Base-by-base conservation (phyloP, 805 yeast genomes). In the Scheffersomyces lignosus region DNA sequence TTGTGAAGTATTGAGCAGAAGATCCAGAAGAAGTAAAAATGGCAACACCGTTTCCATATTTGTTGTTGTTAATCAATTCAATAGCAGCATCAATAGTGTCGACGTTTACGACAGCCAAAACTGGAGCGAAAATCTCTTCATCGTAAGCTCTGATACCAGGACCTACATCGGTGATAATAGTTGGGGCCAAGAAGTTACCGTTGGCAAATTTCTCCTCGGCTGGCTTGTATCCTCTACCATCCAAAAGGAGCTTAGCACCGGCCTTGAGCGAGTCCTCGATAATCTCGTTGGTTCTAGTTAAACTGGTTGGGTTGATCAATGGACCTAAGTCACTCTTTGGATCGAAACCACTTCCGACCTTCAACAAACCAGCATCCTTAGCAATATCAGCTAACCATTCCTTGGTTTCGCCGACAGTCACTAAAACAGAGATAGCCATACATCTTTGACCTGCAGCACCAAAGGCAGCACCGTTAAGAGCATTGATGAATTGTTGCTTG, bases 381-480 rank as follows among this genome's bases (percentile, higher is more conserved):
- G 77, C 75, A 33, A 83, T 70, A 34, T 81, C 88, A 28, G 64
- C 49, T 36, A 83, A 62, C 86, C 87, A 82, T 44, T 73, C 74
- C 54, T 71, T 71, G 43, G 85, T 70, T 43, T 73, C 69, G 27
- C 89, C 89, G 16, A 84, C 88, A 14, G 87, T 76, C 34, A 83
- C 85, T 44, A 84, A 68, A 24, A 81, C 85, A 15, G 85, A 80
- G 36, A 84, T 78, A 8, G 87, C 86, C 85, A 83, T 80, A 64
- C 91, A 83, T 56, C 89, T 78, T 71, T 83, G 91, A 44, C 90
- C 91, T 14, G 90, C 89, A 34, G 90, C 89, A 22, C 90, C 88
- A 60, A 83, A 83, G 16, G 88, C 86, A 36, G 90, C 88, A 33
- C 87, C 84, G 40, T 72, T 80, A 32, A 83, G 65, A 37, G 85